Evolutionary conservation across 768 basidiomycete species (phyloP), one percentile per base, ranked within the genome.

Genomic region (Boletus eberwhitei): DNA sequence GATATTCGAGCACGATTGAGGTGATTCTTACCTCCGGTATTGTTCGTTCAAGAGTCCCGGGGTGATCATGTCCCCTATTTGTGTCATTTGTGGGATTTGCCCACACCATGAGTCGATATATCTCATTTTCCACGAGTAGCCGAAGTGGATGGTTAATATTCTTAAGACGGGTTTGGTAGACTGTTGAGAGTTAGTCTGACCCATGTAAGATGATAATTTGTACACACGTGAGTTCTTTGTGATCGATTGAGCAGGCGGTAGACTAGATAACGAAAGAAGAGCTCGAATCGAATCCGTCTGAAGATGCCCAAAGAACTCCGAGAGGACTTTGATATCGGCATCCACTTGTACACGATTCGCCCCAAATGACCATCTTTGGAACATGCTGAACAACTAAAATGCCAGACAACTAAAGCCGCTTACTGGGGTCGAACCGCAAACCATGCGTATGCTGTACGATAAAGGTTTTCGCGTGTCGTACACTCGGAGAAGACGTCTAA

Each of bases 391-490:
- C 41, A 47, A 35, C 40, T n/a, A 24, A 48, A 44, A 37, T 17
- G 32, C 29, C 26, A 47, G 26, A 32, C 4, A 44, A 8, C 36
- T 21, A n/a, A 40, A 48, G 32, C 36, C 41, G 64, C 91, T 71
- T 70, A 97, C 95, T 93, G 93, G 9, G 94, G 88, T n/a, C 88
- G 81, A 45, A 87, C 82, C n/a, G 87, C 75, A 73, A 98, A 99
- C 97, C 96, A 98, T 4, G 86, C 81, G 61, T 92, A 91, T 3
- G 93, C 93, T 2, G 86, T 81, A 6, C 73, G 71, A 69, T 93
- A 99, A 7, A 99, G 74, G 47, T 76, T 77, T 60, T 90, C 83
- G 39, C 97, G 82, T 32, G 93, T 72, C 21, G 78, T 64, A 60
- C 85, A 79, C 70, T 98, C 95, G 52, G 90, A 88, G 56, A 84